Base-by-base conservation (phyloP, 2,329 filamentous ascomycete species). In the Xylariaceae sp. region DNA sequence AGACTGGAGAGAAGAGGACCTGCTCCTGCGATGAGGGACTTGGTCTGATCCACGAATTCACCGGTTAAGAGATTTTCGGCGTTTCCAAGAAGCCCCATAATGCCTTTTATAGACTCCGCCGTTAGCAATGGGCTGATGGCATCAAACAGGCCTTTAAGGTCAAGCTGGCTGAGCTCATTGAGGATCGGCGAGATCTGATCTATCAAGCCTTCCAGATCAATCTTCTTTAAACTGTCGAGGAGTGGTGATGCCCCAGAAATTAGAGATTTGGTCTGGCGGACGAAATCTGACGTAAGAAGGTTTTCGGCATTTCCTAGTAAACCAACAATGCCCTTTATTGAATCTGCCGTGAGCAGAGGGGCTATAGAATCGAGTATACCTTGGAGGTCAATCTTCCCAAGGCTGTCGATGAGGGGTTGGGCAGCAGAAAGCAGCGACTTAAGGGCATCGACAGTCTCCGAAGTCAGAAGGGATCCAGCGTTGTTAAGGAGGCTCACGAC, bases 391-490 rank as follows among this genome's bases (percentile, higher is more conserved):
- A 77, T 62, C 0, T 69, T 61, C 0, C 54, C 60, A 2, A 75
- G 63, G 14, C 67, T 65, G 14, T 71, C 62, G 20, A 74, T 64
- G 0, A 75, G 63, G 0, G 71, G 72, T 29, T 68, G 61, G 12
- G 44, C 72, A 44, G 41, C 64, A 18, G 46, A 60, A 49, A 65
- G 45, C 14, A 73, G 9, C 3, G 64, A 54, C 45, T 67, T 62
- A 2, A 69, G 55, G 21, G 66, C 43, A 1, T 62, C 40, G 16
- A 70, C 63, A 12, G 65, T 61, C 48, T 66, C 60, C 44, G 42
- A 58, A 0, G 73, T 75, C 21, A 77, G 63, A 23, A 77, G 68
- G 3, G 57, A 56, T 3, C 70, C 72, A n/a, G 74, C 75, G 20
- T 75, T 76, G 20, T 61, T 65, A 2, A 77, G 59, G 5, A 77